Percentiles rank a stretch among this genome's conserved stretches.
Conservation (phyloP, 495 filamentous ascomycete species). For the Penicillium macrosclerotiorum region DNA sequence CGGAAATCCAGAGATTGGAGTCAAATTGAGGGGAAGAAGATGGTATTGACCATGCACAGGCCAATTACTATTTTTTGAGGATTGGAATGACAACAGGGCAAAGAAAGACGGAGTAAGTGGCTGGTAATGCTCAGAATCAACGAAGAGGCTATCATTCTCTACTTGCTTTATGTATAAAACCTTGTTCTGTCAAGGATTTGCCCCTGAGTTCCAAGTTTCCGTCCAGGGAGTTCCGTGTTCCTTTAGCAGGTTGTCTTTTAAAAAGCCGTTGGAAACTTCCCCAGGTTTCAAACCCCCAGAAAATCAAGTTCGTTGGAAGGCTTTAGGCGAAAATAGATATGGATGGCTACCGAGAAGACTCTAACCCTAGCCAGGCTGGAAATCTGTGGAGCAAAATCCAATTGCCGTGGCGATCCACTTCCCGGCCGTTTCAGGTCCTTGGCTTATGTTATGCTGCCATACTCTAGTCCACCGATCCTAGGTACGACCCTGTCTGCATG, state of each 20-base stretch:
- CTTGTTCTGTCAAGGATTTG: too few relatives aligned
- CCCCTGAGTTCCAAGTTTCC: too few relatives aligned
- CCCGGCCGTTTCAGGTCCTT: constrained; percentile 24
- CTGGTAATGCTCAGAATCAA: too few relatives aligned
- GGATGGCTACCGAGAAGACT: constrained; percentile 17
- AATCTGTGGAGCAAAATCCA: constrained; percentile 13
- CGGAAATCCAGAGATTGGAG: constrained; percentile 6
- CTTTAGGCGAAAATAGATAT: constrained; percentile 3
- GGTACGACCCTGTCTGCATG: too few relatives aligned
- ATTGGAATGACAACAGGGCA: too few relatives aligned
- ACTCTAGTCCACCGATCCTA: constrained; percentile 17
- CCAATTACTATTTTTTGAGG: neutral
- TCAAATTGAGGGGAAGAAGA: neutral
- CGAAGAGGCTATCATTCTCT: too few relatives aligned
- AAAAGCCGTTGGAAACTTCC: neutral
- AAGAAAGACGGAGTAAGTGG: too few relatives aligned
- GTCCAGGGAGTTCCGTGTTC: too few relatives aligned
- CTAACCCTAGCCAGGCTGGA: constrained; percentile 23
- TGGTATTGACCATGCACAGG: neutral
- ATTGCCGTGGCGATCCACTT: constrained; percentile 19
- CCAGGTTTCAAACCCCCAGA: neutral
- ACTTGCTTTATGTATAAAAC: too few relatives aligned
- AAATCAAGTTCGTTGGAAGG: neutral
- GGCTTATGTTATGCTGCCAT: constrained; percentile 11
- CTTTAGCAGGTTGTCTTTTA: too few relatives aligned